These are phyloP conservation scores for Linaria vulgaris DNA, from an alignment of 257 asterid genomes.

Conservation along the genomic window DNA sequence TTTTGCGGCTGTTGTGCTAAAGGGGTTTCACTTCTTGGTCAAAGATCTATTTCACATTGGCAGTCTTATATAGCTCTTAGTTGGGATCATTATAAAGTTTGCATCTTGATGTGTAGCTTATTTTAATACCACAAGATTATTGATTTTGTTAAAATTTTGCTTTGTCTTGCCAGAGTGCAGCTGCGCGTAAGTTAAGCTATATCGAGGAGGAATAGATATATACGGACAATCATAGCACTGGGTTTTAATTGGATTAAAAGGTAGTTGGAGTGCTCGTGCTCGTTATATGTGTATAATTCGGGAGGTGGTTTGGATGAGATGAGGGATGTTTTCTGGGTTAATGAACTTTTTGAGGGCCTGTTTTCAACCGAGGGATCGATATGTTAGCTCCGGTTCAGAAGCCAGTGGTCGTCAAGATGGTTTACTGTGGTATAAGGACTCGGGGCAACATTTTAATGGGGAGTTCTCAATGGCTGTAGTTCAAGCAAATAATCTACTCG, in stretches of 20 bases:
- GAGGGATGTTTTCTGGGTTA: slow-evolving; percentile 78
- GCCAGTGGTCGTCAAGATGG: slow-evolving; percentile 69
- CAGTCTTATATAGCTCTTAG: slow-evolving; percentile 2
- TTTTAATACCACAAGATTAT: neutral
- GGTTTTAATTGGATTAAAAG: slow-evolving; percentile 24
- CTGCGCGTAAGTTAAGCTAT: slow-evolving; percentile 13
- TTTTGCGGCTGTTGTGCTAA: slow-evolving; percentile 32
- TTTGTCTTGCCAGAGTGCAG: slow-evolving; percentile 30
- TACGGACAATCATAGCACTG: slow-evolving; percentile 9
- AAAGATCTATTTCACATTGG: slow-evolving; percentile 37
- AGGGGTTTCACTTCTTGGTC: slow-evolving; percentile 29
- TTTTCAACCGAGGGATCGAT: slow-evolving; percentile 62
- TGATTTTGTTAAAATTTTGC: slow-evolving; percentile 29
- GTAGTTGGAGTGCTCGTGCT: slow-evolving; percentile 15
- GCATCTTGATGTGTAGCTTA: neutral
- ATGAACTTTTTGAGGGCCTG: slow-evolving; percentile 70
- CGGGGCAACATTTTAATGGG: slow-evolving; percentile 72
- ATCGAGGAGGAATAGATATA: slow-evolving; percentile 26
- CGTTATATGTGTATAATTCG: slow-evolving; percentile 38
- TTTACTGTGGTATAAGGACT: slow-evolving; percentile 71
- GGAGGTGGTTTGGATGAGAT: slow-evolving; percentile 59
- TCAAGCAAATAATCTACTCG: slow-evolving; percentile 81
- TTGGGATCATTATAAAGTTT: slow-evolving; percentile 4
- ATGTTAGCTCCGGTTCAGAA: slow-evolving; percentile 46
- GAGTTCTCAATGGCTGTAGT: slow-evolving; percentile 89